Evolutionary conservation across 352 stramenopile genomes (phyloP).

Genomic region (Pilasporangium apinafurcum): DNA sequence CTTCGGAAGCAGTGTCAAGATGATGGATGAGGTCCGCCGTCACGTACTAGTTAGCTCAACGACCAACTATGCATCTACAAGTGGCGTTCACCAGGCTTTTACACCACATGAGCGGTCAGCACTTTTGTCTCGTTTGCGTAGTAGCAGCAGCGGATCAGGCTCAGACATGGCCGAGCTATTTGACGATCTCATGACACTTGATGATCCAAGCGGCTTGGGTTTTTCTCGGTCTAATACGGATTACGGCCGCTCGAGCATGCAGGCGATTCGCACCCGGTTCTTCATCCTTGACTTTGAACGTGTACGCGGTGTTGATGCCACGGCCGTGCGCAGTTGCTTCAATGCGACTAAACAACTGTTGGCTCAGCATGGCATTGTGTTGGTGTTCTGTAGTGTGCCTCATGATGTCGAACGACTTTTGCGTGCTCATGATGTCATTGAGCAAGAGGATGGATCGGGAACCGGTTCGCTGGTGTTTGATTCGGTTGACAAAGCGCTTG

Average conservation of each 20-base stretch:
- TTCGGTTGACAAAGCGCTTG: slow-evolving; percentile 73
- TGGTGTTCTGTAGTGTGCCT: slow-evolving; percentile 74
- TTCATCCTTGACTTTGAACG: slow-evolving; percentile 88
- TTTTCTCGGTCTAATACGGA: slow-evolving; percentile 12
- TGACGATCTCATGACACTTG: slow-evolving; percentile 59
- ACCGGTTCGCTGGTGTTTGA: slow-evolving; percentile 74
- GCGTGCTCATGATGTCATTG: slow-evolving; percentile 76
- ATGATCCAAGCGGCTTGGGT: slow-evolving; percentile 34
- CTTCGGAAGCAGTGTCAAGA: slow-evolving; percentile 82
- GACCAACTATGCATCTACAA: not conserved
- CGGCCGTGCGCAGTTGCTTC: slow-evolving; percentile 82
- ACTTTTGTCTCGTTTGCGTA: too few species aligned
- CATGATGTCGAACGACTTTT: slow-evolving; percentile 63
- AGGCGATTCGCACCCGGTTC: slow-evolving; percentile 71
- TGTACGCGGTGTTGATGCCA: slow-evolving; percentile 86
- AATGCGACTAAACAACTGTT: slow-evolving; percentile 81
- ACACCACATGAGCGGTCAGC: too few species aligned
- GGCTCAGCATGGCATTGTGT: slow-evolving; percentile 62
- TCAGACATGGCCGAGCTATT: not conserved
- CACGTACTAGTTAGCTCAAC: slow-evolving; percentile 57
- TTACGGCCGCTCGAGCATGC: slow-evolving; percentile 24
- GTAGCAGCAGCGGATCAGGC: not conserved
- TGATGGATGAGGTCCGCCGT: slow-evolving; percentile 83
- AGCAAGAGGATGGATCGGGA: slow-evolving; percentile 43
- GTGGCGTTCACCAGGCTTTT: not conserved